Conservation (phyloP, 2,329 filamentous ascomycete species). For the Nannizziopsis barbatae region DNA sequence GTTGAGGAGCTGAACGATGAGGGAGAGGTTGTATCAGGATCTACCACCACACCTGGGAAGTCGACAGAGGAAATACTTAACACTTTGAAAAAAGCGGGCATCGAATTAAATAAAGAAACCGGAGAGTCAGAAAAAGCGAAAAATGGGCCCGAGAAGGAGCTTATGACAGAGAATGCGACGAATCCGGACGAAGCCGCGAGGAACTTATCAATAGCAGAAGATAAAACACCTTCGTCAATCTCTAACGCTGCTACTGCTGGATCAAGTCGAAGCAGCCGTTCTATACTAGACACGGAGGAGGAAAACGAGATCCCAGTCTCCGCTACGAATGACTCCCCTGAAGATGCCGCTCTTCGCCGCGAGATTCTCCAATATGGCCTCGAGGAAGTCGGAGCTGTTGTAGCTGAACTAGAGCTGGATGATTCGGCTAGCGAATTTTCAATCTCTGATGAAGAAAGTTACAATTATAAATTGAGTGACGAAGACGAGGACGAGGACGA, state of each 20-base stretch:
- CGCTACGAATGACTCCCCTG: constrained; percentile 62
- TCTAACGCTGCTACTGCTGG: constrained; percentile 7
- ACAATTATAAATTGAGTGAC: constrained; percentile 44
- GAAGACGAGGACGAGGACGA: constrained; percentile 54
- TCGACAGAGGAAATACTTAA: constrained; percentile 58
- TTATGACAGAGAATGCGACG: background rate
- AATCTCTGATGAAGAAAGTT: constrained; percentile 44
- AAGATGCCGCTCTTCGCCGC: constrained; percentile 67
- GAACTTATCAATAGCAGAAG: background rate
- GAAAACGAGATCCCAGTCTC: constrained; percentile 39
- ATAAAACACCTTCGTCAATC: background rate
- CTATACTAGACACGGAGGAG: background rate
- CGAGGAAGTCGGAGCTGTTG: constrained; percentile 78
- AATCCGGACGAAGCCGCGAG: background rate
- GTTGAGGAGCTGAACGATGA: constrained; percentile 85
- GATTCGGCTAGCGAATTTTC: constrained; percentile 45
- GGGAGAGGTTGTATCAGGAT: constrained; percentile 65
- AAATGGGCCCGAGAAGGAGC: background rate
- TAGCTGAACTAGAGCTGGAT: constrained; percentile 81
- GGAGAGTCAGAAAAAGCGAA: background rate
- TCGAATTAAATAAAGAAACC: constrained; percentile 32
- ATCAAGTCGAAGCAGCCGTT: background rate
- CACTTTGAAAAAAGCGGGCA: constrained; percentile 64
- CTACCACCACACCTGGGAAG: constrained; percentile 55
- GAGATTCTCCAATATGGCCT: constrained; percentile 88